Percentiles rank a stretch among this genome's conserved stretches.
These are phyloP conservation scores for Xylaria digitata DNA, from an alignment of 2,329 filamentous ascomycete genomes.

Conservation along the genomic window DNA sequence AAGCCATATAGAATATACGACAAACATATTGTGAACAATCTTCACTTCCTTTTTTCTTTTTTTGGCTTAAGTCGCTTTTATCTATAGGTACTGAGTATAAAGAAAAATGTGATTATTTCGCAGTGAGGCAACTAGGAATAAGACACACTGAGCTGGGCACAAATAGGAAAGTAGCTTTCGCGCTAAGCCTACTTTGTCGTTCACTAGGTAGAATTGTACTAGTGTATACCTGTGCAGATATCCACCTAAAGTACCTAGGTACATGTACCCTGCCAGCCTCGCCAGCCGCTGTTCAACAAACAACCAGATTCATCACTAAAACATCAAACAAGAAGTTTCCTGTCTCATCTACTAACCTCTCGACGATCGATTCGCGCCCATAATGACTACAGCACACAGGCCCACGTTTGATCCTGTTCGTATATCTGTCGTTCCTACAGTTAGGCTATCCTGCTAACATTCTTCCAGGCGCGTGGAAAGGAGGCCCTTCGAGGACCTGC, in stretches of 20 bases:
- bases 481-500: constrained; percentile 92
- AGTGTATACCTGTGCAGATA: too few relatives aligned
- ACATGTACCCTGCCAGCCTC: constrained; percentile 6
- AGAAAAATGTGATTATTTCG: too few relatives aligned
- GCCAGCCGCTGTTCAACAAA: constrained; percentile 1
- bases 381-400: constrained; percentile 77
- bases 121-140: too few relatives aligned
- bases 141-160: too few relatives aligned
- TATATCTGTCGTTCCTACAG: constrained; percentile 9
- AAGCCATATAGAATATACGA: too few relatives aligned
- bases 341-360: neutral
- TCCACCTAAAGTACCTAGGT: neutral
- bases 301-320: constrained; percentile 1
- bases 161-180: too few relatives aligned
- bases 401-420: constrained; percentile 95
- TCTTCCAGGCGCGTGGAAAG: constrained; percentile 82
- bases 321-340: neutral
- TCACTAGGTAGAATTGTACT: too few relatives aligned
- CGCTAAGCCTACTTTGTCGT: too few relatives aligned
- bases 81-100: too few relatives aligned
- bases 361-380: constrained; percentile 7
- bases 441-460: constrained; percentile 21
- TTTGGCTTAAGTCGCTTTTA: too few relatives aligned
- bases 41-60: too few relatives aligned
- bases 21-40: too few relatives aligned